These are phyloP conservation scores for Gomphus bonarii DNA, from an alignment of 1,284 basidiomycete genomes.

Conservation along the genomic window DNA sequence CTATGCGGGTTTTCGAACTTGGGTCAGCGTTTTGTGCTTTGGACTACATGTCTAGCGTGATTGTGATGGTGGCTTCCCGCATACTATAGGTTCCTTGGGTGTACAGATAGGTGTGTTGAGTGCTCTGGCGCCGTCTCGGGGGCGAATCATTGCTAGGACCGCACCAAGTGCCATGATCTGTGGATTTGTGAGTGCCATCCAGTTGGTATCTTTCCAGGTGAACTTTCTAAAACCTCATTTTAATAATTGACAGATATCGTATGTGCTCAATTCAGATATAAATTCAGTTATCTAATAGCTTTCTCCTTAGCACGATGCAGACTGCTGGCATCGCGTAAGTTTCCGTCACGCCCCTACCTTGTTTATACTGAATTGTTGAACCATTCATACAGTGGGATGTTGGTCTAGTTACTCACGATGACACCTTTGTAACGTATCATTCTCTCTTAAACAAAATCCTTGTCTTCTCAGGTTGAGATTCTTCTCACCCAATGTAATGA, in stretches of 20 bases:
- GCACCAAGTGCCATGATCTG: constrained; percentile 74
- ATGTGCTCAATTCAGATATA: constrained; percentile 8
- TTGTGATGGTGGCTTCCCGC: constrained; percentile 11
- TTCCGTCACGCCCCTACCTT: constrained; percentile 9
- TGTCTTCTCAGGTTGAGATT: too few relatives aligned
- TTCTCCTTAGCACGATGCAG: constrained; percentile 40
- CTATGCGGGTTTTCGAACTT: constrained; percentile 90
- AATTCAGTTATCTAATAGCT: background rate
- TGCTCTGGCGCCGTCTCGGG: constrained; percentile 72
- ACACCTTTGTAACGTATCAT: background rate
- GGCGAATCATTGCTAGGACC: constrained; percentile 59
- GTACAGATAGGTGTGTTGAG: constrained; percentile 86
- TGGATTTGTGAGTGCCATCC: constrained; percentile 43
- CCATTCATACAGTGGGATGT: constrained; percentile 14
- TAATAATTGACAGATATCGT: constrained; percentile 13
- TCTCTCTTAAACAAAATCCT: background rate
- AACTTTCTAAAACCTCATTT: constrained; percentile 1
- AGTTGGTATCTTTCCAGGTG: constrained; percentile 15
- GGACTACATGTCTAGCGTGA: constrained; percentile 4
- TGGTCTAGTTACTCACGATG: constrained; percentile 3
- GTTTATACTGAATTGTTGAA: constrained; percentile 1
- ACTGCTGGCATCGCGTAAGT: constrained; percentile 63
- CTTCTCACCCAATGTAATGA: background rate
- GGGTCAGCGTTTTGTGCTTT: constrained; percentile 20
- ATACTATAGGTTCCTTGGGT: constrained; percentile 49